These are phyloP conservation scores for Tylopilus orsonianus DNA, from an alignment of 1,284 basidiomycete species.

Conservation along the genomic window DNA sequence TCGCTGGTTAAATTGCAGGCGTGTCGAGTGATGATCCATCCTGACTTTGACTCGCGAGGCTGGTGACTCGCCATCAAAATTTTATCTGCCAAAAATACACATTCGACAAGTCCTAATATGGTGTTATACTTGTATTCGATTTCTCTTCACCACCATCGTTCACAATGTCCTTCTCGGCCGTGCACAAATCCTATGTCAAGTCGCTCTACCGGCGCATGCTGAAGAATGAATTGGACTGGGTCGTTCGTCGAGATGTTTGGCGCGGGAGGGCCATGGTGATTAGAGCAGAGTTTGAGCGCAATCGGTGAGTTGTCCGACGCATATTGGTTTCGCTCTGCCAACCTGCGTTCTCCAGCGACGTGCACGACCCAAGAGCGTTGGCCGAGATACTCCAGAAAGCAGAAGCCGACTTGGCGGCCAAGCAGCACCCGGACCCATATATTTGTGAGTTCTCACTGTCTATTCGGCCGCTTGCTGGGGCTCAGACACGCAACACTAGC, in stretches of 20 bases:
- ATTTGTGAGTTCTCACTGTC: conserved; percentile 55
- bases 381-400: conserved; percentile 80
- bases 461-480: background rate
- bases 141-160: conserved; percentile 4
- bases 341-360: conserved; percentile 54
- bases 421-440: conserved; percentile 88
- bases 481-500: conserved; percentile 44
- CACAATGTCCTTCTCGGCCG: conserved; percentile 67
- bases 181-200: conserved; percentile 86
- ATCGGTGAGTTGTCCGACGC: conserved; percentile 60
- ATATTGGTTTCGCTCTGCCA: background rate
- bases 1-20: conserved; percentile 70
- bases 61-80: background rate
- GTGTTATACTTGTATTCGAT: conserved; percentile 14
- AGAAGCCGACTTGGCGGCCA: conserved; percentile 70
- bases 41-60: conserved; percentile 1
- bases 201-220: conserved; percentile 88
- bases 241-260: conserved; percentile 83
- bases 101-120: conserved; percentile 15
- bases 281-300: conserved; percentile 88
- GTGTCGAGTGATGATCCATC: conserved; percentile 77
- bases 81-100: background rate
- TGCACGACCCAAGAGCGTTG: conserved; percentile 85
- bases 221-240: conserved; percentile 88
- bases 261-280: conserved; percentile 81